phyloP scores from a whole-genome alignment of 163 green algal species.

The Coccomyxa subellipsoidea region DNA sequence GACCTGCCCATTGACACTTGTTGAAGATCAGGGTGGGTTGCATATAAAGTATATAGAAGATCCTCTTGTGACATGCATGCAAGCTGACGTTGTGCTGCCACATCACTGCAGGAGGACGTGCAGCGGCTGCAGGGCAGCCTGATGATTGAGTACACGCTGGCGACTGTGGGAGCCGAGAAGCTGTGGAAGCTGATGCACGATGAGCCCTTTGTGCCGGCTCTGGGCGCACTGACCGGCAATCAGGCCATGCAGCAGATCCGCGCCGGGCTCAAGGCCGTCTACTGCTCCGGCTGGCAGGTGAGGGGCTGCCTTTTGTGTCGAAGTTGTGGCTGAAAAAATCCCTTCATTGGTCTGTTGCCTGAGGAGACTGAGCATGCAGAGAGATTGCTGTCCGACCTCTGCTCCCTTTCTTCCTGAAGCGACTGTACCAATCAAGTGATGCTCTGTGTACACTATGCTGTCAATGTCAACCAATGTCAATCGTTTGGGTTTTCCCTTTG shows the following conservation, averaged over 20 bases:
- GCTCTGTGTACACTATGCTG: too few species aligned
- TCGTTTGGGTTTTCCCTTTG: too few species aligned
- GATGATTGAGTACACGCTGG: conserved; percentile 77
- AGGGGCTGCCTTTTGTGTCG: not conserved
- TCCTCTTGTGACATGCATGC: too few species aligned
- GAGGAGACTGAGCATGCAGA: too few species aligned
- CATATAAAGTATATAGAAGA: too few species aligned
- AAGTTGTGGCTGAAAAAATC: too few species aligned
- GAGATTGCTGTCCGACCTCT: too few species aligned
- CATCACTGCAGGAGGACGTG: not conserved
- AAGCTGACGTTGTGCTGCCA: not conserved
- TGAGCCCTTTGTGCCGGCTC: conserved; percentile 70
- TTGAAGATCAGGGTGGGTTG: too few species aligned
- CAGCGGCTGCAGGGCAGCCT: conserved; percentile 39
- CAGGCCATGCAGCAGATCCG: conserved; percentile 64
- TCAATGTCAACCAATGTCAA: too few species aligned
- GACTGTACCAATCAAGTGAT: too few species aligned
- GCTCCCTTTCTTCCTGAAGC: too few species aligned
- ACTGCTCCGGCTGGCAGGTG: conserved; percentile 77
- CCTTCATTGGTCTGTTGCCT: not conserved
- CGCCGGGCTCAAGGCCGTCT: conserved; percentile 80
- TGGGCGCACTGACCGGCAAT: conserved; percentile 73
- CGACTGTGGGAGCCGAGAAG: conserved; percentile 59
- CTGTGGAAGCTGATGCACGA: conserved; percentile 75
- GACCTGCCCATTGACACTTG: too few species aligned